Conservation (phyloP, 139 green algal species). For the Auxenochlorella pyrenoidosa region DNA sequence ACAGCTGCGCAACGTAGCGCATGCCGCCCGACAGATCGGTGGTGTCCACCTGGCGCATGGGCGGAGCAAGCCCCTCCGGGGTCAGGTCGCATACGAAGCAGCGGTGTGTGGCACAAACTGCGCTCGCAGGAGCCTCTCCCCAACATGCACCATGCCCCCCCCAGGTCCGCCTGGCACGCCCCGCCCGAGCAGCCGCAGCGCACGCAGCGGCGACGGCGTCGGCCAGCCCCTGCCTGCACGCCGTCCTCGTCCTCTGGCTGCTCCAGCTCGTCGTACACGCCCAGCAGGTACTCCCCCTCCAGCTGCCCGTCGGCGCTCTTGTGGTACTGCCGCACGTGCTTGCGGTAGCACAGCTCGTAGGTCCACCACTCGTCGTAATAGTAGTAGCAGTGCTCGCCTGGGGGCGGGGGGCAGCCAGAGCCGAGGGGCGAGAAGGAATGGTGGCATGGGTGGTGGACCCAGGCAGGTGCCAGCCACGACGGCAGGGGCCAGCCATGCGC, state of each 20-base stretch:
- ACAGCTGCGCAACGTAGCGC: constrained; percentile 75
- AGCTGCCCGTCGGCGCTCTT: constrained; percentile 49
- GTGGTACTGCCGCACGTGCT: constrained; percentile 82
- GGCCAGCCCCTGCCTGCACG: constrained; percentile 49
- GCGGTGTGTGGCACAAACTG: no score
- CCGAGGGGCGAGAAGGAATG: no score
- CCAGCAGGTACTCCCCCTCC: constrained; percentile 65
- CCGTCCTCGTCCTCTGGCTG: constrained; percentile 29
- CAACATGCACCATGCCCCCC: no score
- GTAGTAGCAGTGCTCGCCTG: constrained; percentile 57
- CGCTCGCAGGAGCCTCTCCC: no score
- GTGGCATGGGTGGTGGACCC: no score
- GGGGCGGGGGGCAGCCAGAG: no score
- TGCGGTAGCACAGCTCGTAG: constrained; percentile 91
- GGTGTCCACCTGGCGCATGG: constrained; percentile 45
- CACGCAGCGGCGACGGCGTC: no score
- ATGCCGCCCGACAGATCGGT: constrained; percentile 46
- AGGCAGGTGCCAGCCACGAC: no score
- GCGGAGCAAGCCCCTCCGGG: no score
- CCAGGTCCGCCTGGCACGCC: background rate
- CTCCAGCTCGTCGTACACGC: constrained; percentile 54
- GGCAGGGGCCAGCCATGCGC: background rate
- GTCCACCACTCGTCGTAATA: constrained; percentile 89
- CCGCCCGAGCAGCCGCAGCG: background rate
- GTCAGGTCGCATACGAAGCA: no score